These are phyloP conservation scores for Flagelloscypha sp. DNA, from an alignment of 768 basidiomycete genomes.

Conservation along the genomic window DNA sequence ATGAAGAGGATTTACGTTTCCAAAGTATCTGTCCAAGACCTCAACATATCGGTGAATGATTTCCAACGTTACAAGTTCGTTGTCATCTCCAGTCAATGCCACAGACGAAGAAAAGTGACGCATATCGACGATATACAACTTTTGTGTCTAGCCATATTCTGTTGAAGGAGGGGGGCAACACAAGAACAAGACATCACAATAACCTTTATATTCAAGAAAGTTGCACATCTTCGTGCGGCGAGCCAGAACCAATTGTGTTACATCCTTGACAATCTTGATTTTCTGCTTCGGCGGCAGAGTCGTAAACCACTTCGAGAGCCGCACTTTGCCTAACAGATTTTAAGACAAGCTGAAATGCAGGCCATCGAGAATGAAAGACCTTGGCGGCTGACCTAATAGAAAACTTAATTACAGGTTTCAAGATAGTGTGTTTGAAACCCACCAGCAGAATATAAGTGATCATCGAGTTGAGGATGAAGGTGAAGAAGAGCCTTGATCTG, in stretches of 20 bases:
- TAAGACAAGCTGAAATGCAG: conserved; percentile 6
- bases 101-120: conserved; percentile 90
- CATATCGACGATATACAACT: conserved; percentile 92
- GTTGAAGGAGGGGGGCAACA: conserved; percentile 47
- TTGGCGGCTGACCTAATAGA: no score
- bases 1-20: conserved; percentile 54
- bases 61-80: conserved; percentile 87
- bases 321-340: conserved; percentile 64
- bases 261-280: conserved; percentile 90
- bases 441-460: conserved; percentile 73
- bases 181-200: conserved; percentile 28
- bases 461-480: conserved; percentile 32
- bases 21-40: conserved; percentile 84
- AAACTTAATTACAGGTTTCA: no score
- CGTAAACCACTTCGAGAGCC: conserved; percentile 93
- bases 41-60: conserved; percentile 93
- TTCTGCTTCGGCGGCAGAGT: conserved; percentile 76
- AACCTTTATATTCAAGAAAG: conserved; percentile 96
- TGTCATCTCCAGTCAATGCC: conserved; percentile 79
- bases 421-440: no score
- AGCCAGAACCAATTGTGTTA: conserved; percentile 86
- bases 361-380: conserved; percentile 21
- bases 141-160: conserved; percentile 62
- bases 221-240: conserved; percentile 91
- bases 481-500: no score